Base-by-base conservation (phyloP, 352 stramenopile species). In the Phytophthora sp. region DNA sequence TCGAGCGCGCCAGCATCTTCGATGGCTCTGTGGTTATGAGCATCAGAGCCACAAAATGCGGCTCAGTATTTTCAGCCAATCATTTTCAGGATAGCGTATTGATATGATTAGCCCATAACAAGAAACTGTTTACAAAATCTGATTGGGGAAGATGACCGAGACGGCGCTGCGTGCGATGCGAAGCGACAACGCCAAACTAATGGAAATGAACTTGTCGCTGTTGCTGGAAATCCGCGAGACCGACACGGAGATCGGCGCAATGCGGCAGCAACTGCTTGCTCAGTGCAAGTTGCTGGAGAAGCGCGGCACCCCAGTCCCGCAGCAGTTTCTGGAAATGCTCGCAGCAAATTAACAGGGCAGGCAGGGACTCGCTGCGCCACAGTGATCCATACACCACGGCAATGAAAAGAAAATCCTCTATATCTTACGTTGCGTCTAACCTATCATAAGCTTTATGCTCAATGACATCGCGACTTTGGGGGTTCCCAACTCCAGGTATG, bases 151-250 rank as follows among this genome's bases (percentile, higher is more conserved):
- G 33, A 73, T 54, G 56, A 69, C 69, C n/a, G 35, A 75, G 15
- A 52, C 53, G n/a, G n/a, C n/a, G 45, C 47, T 86, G 51, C 58
- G 55, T 33, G 57, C 63, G 51, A 63, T 74, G 39, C 74, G 80
- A 36, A 56, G 64, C 18, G 44, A 65, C 30, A 89, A 89, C 54
- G 72, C 78, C 26, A 66, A 65, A 56, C 77, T 89, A 13, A 89
- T 89, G 80, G 73, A 77, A 55, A 70, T 57, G 12, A 89, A 89
- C 36, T 56, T 89, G 39, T 49, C 67, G 47, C 61, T 84, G 47
- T 71, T 89, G 6, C 84, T 86, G 74, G 54, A 73, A 20, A 80
- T 86, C 29, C 71, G 80, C 23, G 76, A 89, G 59, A 64, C 52
- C 0, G 76, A 89, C 18, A 69, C 64, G 5, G 67, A 83, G 39